Evolutionary conservation across 1,139 yeast species (phyloP).

Genomic region (Pneumocystis sp.): DNA sequence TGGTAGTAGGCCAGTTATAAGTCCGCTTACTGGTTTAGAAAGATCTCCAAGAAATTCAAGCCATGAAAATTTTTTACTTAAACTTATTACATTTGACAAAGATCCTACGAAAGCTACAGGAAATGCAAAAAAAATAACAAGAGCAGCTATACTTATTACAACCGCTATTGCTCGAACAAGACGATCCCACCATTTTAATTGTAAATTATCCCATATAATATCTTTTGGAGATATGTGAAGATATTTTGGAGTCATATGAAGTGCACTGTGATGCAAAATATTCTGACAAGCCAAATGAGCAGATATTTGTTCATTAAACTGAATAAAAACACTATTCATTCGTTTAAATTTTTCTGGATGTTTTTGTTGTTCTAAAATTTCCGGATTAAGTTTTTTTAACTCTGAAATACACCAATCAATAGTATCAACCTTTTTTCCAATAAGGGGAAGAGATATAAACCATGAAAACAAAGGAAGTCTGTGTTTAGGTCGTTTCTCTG

Average conservation of each 20-base stretch:
- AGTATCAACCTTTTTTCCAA: slow-evolving; percentile 78
- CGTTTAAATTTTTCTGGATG: slow-evolving; percentile 31
- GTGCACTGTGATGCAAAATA: slow-evolving; percentile 46
- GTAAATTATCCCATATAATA: slow-evolving; percentile 72
- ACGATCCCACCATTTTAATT: slow-evolving; percentile 76
- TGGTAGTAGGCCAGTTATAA: slow-evolving; percentile 77
- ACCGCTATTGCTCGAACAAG: slow-evolving; percentile 32
- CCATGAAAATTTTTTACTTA: slow-evolving; percentile 55
- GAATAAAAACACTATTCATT: slow-evolving; percentile 57
- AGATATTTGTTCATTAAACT: slow-evolving; percentile 72
- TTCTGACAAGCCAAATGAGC: slow-evolving; percentile 85
- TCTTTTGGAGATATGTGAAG: slow-evolving; percentile 68
- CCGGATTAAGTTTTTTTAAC: slow-evolving; percentile 50
- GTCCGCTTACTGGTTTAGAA: slow-evolving; percentile 56
- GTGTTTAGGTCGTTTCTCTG: slow-evolving; percentile 61
- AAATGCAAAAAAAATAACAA: slow-evolving; percentile 77
- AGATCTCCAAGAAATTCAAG: slow-evolving; percentile 53
- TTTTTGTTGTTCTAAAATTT: slow-evolving; percentile 46
- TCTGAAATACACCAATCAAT: slow-evolving; percentile 54
- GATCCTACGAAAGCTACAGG: slow-evolving; percentile 95
- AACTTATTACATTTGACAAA: slow-evolving; percentile 63
- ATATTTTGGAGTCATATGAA: slow-evolving; percentile 46
- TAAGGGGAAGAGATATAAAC: slow-evolving; percentile 33
- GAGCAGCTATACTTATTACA: slow-evolving; percentile 42
- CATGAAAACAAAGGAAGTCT: slow-evolving; percentile 22